phyloP scores from a whole-genome alignment of 2,329 filamentous ascomycete genomes.

The Sclerotinia subarctica region DNA sequence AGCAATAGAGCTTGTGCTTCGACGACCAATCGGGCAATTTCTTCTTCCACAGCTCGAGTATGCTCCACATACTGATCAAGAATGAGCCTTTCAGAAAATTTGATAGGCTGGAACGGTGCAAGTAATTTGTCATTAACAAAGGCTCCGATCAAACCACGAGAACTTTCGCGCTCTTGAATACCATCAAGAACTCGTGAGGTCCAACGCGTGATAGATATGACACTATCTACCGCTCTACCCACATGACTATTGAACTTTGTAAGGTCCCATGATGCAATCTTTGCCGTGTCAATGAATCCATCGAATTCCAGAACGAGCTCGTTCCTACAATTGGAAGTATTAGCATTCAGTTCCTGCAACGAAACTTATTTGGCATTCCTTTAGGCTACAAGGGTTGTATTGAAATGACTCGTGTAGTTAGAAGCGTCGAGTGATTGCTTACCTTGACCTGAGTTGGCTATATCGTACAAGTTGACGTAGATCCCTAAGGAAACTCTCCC shows the following conservation, averaged over 20 bases:
- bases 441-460: conserved; percentile 60
- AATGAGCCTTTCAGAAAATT: conserved; percentile 59
- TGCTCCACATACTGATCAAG: conserved; percentile 74
- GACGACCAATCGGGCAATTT: conserved; percentile 64
- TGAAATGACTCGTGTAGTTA: neutral
- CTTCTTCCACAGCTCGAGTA: conserved; percentile 64
- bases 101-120: conserved; percentile 60
- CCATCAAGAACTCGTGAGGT: conserved; percentile 53
- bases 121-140: conserved; percentile 48
- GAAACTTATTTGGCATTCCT: neutral
- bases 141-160: conserved; percentile 39
- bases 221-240: conserved; percentile 68
- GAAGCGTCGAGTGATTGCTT: conserved; percentile 15
- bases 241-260: conserved; percentile 75
- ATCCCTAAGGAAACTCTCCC: conserved; percentile 71
- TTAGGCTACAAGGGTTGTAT: neutral
- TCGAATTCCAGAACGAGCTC: conserved; percentile 75
- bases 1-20: conserved; percentile 67
- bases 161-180: conserved; percentile 33
- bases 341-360: neutral
- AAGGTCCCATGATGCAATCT: conserved; percentile 62
- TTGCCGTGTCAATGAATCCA: conserved; percentile 68
- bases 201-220: conserved; percentile 73
- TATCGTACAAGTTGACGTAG: conserved; percentile 68
- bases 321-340: conserved; percentile 44